These are phyloP conservation scores for Scheffersomyces cryptocercus DNA, from an alignment of 1,139 yeast species.

Conservation along the genomic window DNA sequence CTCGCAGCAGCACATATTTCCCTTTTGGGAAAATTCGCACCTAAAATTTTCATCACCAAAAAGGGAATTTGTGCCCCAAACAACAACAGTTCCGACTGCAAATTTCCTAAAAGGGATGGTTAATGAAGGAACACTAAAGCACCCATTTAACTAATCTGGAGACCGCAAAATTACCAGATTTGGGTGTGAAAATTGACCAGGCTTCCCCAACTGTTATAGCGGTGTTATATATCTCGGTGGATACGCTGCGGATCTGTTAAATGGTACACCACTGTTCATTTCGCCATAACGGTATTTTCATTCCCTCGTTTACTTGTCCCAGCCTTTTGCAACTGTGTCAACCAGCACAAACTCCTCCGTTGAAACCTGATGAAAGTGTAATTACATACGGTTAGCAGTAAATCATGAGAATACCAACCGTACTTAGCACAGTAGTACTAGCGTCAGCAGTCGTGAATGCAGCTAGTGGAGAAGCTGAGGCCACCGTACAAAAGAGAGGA, in stretches of 20 bases:
- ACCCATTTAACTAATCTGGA: constrained; percentile 9
- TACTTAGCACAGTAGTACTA: constrained; percentile 20
- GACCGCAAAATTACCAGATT: constrained; percentile 8
- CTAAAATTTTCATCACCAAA: too few relatives aligned
- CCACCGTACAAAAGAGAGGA: constrained; percentile 11
- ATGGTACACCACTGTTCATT: constrained; percentile 2
- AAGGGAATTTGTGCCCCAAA: too few relatives aligned
- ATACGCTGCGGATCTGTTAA: constrained; percentile 2
- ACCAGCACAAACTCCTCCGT: too few relatives aligned
- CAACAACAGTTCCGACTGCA: not conserved
- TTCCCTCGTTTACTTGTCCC: constrained; percentile 11
- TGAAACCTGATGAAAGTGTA: constrained; percentile 10
- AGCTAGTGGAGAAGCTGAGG: constrained; percentile 11
- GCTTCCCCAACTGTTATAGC: constrained; percentile 3
- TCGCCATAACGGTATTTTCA: constrained; percentile 1
- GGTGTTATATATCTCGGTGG: constrained; percentile 1
- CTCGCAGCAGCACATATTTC: constrained; percentile 2
- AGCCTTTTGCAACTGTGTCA: not conserved
- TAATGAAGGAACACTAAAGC: not conserved
- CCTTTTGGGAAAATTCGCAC: constrained; percentile 2
- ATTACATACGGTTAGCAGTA: constrained; percentile 6
- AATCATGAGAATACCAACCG: constrained; percentile 20
- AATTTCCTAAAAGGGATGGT: constrained; percentile 2
- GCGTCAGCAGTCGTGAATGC: constrained; percentile 20
- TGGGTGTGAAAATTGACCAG: constrained; percentile 10